Conservation (phyloP, 108 stramenopile genomes). For the Fragilariopsis cylindrus region DNA sequence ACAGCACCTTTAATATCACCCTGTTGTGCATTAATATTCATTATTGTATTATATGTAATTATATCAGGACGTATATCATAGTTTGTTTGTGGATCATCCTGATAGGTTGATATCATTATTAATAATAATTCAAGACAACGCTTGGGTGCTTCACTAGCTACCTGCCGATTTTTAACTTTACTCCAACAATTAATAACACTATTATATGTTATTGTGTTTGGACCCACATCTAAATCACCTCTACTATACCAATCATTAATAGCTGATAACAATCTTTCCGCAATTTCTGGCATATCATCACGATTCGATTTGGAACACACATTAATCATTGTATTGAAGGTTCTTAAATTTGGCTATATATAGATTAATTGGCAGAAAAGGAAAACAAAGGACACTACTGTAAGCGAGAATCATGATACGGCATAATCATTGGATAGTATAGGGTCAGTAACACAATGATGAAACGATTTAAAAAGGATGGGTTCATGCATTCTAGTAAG, state of each 20-base stretch:
- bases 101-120: slow-evolving; percentile 8
- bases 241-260: slow-evolving; percentile 6
- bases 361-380: too few relatives aligned
- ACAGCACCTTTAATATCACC: slow-evolving; percentile 22
- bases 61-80: slow-evolving; percentile 27
- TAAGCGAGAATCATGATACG: too few relatives aligned
- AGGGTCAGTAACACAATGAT: too few relatives aligned
- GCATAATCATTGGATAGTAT: too few relatives aligned
- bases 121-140: slow-evolving; percentile 13
- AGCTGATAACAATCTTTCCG: not conserved
- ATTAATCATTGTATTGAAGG: slow-evolving; percentile 8
- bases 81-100: not conserved
- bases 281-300: not conserved
- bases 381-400: too few relatives aligned
- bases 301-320: slow-evolving; percentile 6
- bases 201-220: not conserved
- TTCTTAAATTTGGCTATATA: not conserved
- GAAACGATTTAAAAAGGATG: too few relatives aligned
- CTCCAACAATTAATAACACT: not conserved
- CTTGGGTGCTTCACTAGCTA: not conserved
- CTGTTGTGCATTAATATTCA: slow-evolving; percentile 14
- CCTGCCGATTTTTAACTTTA: slow-evolving; percentile 1
- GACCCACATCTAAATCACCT: slow-evolving; percentile 4
- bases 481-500: too few relatives aligned
- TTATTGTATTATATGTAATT: slow-evolving; percentile 31